phyloP scores from a whole-genome alignment of 2,329 filamentous ascomycete species.

The Thermothelomyces thermophilus region DNA sequence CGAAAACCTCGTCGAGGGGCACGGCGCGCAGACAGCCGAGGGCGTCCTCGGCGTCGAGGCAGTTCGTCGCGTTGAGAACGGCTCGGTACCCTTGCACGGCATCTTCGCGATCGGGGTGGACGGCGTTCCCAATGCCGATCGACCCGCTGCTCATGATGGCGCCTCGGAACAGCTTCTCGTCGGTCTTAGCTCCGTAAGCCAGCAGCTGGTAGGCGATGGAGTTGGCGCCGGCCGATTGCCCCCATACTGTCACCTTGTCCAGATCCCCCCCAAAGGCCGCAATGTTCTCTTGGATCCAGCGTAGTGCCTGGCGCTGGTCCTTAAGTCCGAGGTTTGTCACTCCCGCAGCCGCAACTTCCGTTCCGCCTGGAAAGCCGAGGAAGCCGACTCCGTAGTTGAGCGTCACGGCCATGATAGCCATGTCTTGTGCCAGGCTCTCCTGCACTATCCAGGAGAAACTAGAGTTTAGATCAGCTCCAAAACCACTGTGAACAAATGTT shows the following conservation, averaged over 20 bases:
- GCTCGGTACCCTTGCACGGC: not conserved
- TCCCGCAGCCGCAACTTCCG: conserved; percentile 60
- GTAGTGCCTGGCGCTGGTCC: conserved; percentile 63
- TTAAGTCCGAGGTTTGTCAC: conserved; percentile 64
- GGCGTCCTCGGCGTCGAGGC: conserved; percentile 48
- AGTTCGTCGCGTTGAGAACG: not conserved
- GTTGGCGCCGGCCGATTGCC: conserved; percentile 64
- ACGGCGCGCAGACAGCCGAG: conserved; percentile 58
- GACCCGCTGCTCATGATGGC: conserved; percentile 73
- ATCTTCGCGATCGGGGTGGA: conserved; percentile 36
- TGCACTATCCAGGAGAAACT: not conserved
- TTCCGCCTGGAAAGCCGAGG: conserved; percentile 66
- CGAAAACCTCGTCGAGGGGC: not conserved
- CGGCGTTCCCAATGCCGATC: conserved; percentile 28
- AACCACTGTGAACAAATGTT: not conserved
- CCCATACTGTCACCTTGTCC: conserved; percentile 72
- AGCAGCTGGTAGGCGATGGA: conserved; percentile 72
- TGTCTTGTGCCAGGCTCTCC: conserved; percentile 29
- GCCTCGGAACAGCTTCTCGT: conserved; percentile 65
- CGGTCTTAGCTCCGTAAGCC: conserved; percentile 67
- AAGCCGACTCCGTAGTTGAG: conserved; percentile 72
- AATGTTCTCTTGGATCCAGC: conserved; percentile 76
- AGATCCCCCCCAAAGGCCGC: conserved; percentile 72
- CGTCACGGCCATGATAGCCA: conserved; percentile 66
- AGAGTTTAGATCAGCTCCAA: not conserved